Base-by-base conservation (phyloP, 1,284 basidiomycete species). In the Wolfiporia cocos region DNA sequence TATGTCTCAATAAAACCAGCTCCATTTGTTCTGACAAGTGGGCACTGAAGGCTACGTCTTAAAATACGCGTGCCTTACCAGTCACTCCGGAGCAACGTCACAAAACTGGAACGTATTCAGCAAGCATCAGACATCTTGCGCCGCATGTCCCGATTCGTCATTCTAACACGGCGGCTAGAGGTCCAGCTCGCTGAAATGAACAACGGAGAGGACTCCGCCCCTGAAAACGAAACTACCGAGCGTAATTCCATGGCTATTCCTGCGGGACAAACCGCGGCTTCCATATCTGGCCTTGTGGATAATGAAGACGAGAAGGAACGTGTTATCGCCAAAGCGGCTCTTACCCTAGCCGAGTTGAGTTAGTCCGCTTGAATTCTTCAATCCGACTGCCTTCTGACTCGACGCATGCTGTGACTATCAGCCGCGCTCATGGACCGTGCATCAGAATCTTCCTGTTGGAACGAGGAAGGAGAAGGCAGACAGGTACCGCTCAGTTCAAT, bases 331-430 rank as follows among this genome's bases (percentile, higher is more conserved):
- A 93, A 93, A 62, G 92, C 93, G 1, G 92, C 92, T 7, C 66
- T 96, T 50, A 92, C 81, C 31, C 81, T 95, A 4, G 89, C 92
- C 1, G 92, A 97, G 61, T 70, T 96, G 29, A 76, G 91, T 91
- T 47, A 53, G 77, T 69, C 20, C 31, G 36, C 10, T 15, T 3
- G 14, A 12, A 12, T 6, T 24, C 1, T 37, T 18, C 23, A 11
- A 20, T 18, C 19, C 26, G n/a, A 30, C 30, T 34, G 6, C 34
- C 29, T 7, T 20, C 9, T 35, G 20, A 40, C 10, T 11, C 9
- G 45, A 61, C 58, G 20, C 52, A 51, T 37, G 50, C 4, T 47
- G 5, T 9, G 17, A 11, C 15, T 23, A 6, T 43, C 32, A 56
- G 52, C 38, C 47, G 46, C 44, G 33, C 42, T 55, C 0, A 42